These are phyloP conservation scores for Cerrena zonata DNA, from an alignment of 1,284 basidiomycete species.

Conservation along the genomic window DNA sequence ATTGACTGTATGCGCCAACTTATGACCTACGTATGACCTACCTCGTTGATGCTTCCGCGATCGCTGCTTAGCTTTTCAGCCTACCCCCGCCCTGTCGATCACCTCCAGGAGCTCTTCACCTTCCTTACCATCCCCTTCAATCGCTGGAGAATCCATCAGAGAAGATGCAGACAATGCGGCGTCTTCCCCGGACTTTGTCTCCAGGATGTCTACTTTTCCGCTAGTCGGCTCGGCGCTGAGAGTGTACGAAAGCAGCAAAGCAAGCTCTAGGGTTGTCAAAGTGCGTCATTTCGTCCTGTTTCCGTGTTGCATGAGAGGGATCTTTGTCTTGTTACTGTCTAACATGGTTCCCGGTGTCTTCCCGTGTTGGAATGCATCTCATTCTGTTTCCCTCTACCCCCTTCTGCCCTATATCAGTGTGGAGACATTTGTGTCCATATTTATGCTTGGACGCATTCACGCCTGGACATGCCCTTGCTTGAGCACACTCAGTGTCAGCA, in stretches of 20 bases:
- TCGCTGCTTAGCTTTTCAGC: slow-evolving; percentile 26
- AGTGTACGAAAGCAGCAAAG: slow-evolving; percentile 74
- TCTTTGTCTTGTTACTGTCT: too few species aligned
- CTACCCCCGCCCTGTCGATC: slow-evolving; percentile 32
- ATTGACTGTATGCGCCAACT: slow-evolving; percentile 7
- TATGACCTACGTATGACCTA: neutral
- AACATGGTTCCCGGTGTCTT: too few species aligned
- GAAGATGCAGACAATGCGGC: neutral
- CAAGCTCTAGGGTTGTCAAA: slow-evolving; percentile 75
- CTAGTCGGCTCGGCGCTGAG: slow-evolving; percentile 66
- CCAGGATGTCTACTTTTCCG: slow-evolving; percentile 44
- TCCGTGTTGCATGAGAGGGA: slow-evolving; percentile 1
- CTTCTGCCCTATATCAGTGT: too few species aligned
- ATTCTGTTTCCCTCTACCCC: too few species aligned
- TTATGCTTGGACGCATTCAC: too few species aligned
- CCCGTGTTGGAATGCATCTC: too few species aligned
- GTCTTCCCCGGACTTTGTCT: slow-evolving; percentile 40
- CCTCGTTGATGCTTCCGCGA: neutral
- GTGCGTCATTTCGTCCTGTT: slow-evolving; percentile 28
- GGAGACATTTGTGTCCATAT: too few species aligned
- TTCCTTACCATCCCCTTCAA: slow-evolving; percentile 25
- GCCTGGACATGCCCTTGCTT: too few species aligned
- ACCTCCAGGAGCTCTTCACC: slow-evolving; percentile 30
- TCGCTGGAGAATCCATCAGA: slow-evolving; percentile 14
- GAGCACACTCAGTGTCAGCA: too few species aligned